Conservation (phyloP, 257 asterid genomes). For the Echites panduratus region DNA sequence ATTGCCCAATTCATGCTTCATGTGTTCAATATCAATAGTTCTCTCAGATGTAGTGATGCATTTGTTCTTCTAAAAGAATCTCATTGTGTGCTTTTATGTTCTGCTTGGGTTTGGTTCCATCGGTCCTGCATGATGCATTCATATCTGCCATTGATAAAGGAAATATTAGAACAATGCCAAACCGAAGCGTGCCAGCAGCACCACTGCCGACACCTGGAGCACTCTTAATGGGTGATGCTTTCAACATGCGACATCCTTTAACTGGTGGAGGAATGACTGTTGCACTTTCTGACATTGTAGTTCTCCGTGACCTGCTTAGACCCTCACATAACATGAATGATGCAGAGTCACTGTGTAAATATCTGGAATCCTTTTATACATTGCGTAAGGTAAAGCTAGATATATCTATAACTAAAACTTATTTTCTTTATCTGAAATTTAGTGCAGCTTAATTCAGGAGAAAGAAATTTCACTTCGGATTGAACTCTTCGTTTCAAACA, state of each 20-base stretch:
- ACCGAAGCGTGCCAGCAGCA: conserved; percentile 55
- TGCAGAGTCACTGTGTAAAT: conserved; percentile 33
- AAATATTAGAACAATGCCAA: conserved; percentile 44
- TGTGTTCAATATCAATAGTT: not conserved
- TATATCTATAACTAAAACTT: not conserved
- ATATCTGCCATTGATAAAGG: conserved; percentile 42
- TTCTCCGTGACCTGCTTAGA: conserved; percentile 39
- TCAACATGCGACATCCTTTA: conserved; percentile 60
- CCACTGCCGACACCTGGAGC: conserved; percentile 50
- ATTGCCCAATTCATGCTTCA: not conserved
- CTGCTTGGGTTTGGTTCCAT: conserved; percentile 34
- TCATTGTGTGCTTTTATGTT: no score
- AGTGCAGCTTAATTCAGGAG: not conserved
- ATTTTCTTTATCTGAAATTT: not conserved
- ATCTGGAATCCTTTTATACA: conserved; percentile 45
- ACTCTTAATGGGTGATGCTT: conserved; percentile 47
- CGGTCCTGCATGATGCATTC: conserved; percentile 39
- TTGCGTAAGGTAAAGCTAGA: conserved; percentile 37
- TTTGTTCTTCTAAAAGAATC: not conserved
- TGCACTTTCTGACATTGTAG: conserved; percentile 50
- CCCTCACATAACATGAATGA: conserved; percentile 38
- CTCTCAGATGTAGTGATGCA: not conserved
- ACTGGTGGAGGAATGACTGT: conserved; percentile 65
- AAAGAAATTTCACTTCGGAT: not conserved
- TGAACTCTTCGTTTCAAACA: not conserved